phyloP scores from a whole-genome alignment of 2,329 filamentous ascomycete genomes.

The Chlorencoelia australis region DNA sequence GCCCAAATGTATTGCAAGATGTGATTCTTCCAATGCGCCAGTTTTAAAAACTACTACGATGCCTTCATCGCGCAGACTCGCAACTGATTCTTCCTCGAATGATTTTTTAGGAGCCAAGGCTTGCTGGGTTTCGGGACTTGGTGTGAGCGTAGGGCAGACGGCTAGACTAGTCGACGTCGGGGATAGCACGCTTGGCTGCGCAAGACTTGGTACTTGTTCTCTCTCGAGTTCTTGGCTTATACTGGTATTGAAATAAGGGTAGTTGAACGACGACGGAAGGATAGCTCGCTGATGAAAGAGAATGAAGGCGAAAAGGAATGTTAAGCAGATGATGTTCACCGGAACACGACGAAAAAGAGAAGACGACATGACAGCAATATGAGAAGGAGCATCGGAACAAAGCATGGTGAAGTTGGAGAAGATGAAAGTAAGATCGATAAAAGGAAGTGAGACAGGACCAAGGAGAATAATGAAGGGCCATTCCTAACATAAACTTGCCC shows the following conservation, averaged over 20 bases:
- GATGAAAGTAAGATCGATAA: no score
- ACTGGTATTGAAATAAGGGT: no score
- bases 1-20: constrained; percentile 43
- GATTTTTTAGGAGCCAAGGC: neutral
- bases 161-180: neutral
- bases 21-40: constrained; percentile 42
- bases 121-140: neutral
- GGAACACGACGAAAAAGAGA: neutral
- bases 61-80: constrained; percentile 8
- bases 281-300: neutral
- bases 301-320: neutral
- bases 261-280: no score
- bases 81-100: constrained; percentile 8
- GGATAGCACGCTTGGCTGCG: neutral
- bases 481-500: no score
- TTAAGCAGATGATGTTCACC: neutral
- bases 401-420: no score
- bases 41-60: constrained; percentile 43
- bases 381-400: no score
- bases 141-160: neutral
- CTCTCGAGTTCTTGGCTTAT: neutral
- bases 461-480: no score
- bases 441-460: no score
- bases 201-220: neutral
- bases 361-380: neutral